These are phyloP conservation scores for Vigna unguiculata DNA, from an alignment of 306 rosid genomes.

Conservation along the genomic window DNA sequence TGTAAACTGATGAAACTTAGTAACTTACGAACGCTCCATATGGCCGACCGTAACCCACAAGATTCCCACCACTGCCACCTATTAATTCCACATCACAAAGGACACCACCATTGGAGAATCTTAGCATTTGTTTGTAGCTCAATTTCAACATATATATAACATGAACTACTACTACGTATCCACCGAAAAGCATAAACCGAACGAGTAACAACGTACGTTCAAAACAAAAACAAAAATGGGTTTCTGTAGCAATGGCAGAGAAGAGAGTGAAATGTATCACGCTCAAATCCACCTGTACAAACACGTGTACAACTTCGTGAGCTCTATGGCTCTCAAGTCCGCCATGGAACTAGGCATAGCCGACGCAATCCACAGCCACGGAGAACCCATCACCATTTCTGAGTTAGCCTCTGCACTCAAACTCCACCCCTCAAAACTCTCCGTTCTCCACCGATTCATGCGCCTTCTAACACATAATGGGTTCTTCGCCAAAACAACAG, in stretches of 20 bases:
- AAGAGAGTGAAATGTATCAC: constrained; percentile 46
- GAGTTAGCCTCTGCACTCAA: constrained; percentile 52
- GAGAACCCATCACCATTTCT: constrained; percentile 54
- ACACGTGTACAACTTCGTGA: constrained; percentile 45
- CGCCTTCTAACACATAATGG: constrained; percentile 55
- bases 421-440: constrained; percentile 44
- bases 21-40: neutral
- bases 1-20: neutral
- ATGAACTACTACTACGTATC: too few species aligned
- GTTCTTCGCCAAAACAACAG: constrained; percentile 39
- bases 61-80: neutral
- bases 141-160: neutral
- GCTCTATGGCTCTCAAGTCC: constrained; percentile 62
- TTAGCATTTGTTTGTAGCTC: neutral
- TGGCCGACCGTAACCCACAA: neutral
- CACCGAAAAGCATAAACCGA: neutral
- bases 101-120: neutral
- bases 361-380: constrained; percentile 53
- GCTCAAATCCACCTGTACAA: constrained; percentile 64
- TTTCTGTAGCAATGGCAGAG: neutral
- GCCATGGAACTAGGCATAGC: constrained; percentile 58
- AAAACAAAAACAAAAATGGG: neutral
- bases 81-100: neutral
- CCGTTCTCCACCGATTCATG: constrained; percentile 44
- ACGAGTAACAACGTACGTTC: neutral